Evolutionary conservation across 495 filamentous ascomycete genomes (phyloP), one percentile per base, ranked within the genome.

Genomic region (Sporormia fimetaria): DNA sequence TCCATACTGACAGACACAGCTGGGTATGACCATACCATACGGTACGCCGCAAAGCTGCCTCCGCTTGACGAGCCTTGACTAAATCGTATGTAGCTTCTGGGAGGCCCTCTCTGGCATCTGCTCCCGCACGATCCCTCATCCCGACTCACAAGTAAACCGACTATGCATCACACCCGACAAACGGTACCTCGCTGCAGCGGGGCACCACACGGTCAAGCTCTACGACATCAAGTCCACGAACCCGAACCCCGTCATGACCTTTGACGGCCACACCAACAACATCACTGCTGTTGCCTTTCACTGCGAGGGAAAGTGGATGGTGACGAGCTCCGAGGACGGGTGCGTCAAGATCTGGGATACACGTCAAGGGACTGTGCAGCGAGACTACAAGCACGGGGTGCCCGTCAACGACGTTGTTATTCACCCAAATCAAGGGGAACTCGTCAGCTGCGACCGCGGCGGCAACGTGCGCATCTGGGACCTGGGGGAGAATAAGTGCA

Each of bases 271-370:
- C 59, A 92, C 85, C 11, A 81, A 76, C 49, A 98, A 98, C 51
- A 76, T 98, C 57, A 98, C 90, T 0, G 90, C 92, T 3, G 80
- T 98, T 18, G 90, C 87, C 17, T 98, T 96, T 57, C 90, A 98
- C 60, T 94, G 87, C 54, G 90, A 98, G 58, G 87, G 87, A 8
- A 96, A 96, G 63, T 98, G 90, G 90, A 95, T 98, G 87, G 88
- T 95, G n/a, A 98, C 90, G 3, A 90, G 83, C 62, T 92, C 84
- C 25, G 90, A 98, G 59, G 90, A 98, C 54, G 83, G 87, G 33
- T 93, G 87, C 6, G 88, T 98, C 48, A 96, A 95, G 68, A 93
- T 98, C 31, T 98, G 90, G 90, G 92, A 98, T 59, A 96, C 88
- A 5, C 72, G 92, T 17, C 81, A 71, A 4, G 92, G 85, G 15